Percentiles rank a stretch among this genome's conserved stretches.
Conservation (phyloP, 352 stramenopile genomes). For the Pythium folliculosum region DNA sequence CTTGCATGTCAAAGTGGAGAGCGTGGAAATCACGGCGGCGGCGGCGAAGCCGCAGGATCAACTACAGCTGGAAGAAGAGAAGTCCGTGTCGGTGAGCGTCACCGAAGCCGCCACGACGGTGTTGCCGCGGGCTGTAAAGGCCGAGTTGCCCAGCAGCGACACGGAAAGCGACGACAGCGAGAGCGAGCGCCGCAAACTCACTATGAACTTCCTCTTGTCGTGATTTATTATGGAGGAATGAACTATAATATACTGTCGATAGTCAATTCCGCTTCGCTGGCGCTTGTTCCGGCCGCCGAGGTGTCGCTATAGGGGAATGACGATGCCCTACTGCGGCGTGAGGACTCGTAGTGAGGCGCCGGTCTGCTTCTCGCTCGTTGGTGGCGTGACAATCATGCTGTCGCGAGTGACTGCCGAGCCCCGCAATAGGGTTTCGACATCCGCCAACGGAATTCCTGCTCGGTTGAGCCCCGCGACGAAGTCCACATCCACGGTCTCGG, state of each 20-base stretch:
- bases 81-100: not conserved
- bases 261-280: not conserved
- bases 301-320: constrained; percentile 2
- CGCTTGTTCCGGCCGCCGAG: not conserved
- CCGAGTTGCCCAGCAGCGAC: constrained; percentile 9
- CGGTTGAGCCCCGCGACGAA: constrained; percentile 29
- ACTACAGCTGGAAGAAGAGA: not conserved
- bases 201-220: constrained; percentile 28
- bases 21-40: constrained; percentile 3
- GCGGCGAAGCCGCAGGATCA: not conserved
- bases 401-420: constrained; percentile 8
- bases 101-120: no score
- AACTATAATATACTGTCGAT: not conserved
- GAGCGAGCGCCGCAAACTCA: constrained; percentile 25
- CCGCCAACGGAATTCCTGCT: constrained; percentile 32
- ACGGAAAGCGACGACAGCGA: constrained; percentile 23
- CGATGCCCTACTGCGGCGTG: not conserved
- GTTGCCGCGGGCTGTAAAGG: not conserved
- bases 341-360: no score
- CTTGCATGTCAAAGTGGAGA: constrained; percentile 19
- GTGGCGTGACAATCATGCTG: constrained; percentile 16
- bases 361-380: not conserved
- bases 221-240: constrained; percentile 7
- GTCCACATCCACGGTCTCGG: constrained; percentile 22
- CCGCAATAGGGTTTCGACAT: constrained; percentile 46